A percentile compares a stretch with the other conserved stretches of the same genome.
These are phyloP conservation scores for Russula ochroleuca DNA, from an alignment of 768 basidiomycete genomes.

Conservation along the genomic window DNA sequence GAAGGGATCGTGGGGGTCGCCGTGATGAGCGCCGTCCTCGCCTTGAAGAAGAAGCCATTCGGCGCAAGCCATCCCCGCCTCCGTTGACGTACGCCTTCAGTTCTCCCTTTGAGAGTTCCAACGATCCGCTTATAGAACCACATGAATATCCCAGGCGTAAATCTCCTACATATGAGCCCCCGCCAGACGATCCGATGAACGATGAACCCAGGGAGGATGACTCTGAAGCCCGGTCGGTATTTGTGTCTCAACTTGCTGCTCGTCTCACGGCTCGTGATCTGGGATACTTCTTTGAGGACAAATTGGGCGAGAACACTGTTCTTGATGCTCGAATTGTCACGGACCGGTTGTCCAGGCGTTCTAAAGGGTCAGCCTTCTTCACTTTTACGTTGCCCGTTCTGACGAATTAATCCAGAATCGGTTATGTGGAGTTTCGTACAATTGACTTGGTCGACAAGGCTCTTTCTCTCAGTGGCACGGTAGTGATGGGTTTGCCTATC, in stretches of 20 bases:
- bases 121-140: not conserved
- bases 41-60: conserved; percentile 41
- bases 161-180: conserved; percentile 67
- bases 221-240: conserved; percentile 96
- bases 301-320: conserved; percentile 88
- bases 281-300: conserved; percentile 98
- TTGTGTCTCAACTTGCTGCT: conserved; percentile 96
- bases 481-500: conserved; percentile 97
- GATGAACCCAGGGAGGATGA: conserved; percentile 94
- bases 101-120: conserved; percentile 18
- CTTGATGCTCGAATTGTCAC: conserved; percentile 96
- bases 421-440: conserved; percentile 93
- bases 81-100: conserved; percentile 43
- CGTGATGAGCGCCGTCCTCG: conserved; percentile 41
- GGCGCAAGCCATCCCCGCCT: conserved; percentile 32
- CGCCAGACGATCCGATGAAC: conserved; percentile 64
- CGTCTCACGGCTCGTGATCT: conserved; percentile 95
- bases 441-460: conserved; percentile 92
- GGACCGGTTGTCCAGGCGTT: conserved; percentile 88
- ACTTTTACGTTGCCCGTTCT: not conserved
- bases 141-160: conserved; percentile 46
- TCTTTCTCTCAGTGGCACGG: conserved; percentile 82
- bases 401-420: conserved; percentile 51
- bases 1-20: conserved; percentile 41
- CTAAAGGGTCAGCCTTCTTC: conserved; percentile 79